These are phyloP conservation scores for Amanita molliuscula DNA, from an alignment of 768 basidiomycete genomes.

Conservation along the genomic window DNA sequence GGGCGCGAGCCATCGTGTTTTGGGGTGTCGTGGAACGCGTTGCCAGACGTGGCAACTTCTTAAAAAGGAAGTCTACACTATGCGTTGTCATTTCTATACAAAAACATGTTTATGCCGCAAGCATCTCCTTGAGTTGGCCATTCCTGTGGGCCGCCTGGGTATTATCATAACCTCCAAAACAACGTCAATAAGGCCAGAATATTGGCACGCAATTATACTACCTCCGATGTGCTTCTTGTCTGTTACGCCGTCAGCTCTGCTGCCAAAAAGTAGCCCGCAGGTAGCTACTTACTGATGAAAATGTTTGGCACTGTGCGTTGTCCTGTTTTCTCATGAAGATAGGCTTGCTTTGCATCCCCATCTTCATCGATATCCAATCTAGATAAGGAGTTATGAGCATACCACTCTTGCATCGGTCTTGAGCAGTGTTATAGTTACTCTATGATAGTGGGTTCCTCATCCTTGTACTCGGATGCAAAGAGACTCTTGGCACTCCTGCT, in stretches of 20 bases:
- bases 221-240: conserved; percentile 48
- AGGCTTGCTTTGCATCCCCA: conserved; percentile 53
- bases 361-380: conserved; percentile 56
- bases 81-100: not conserved
- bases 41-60: no score
- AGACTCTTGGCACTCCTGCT: conserved; percentile 39
- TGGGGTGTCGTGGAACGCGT: no score
- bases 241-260: conserved; percentile 11
- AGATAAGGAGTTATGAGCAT: not conserved
- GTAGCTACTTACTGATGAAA: conserved; percentile 50
- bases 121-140: conserved; percentile 19
- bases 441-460: conserved; percentile 25
- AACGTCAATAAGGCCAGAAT: not conserved
- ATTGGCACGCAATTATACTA: conserved; percentile 11
- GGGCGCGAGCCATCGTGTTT: conserved; percentile 48
- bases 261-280: not conserved
- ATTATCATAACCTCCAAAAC: conserved; percentile 26
- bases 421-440: conserved; percentile 32
- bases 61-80: not conserved
- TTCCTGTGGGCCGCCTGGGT: conserved; percentile 19
- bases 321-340: conserved; percentile 50
- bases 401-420: not conserved
- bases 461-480: conserved; percentile 28
- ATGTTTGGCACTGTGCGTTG: conserved; percentile 71
- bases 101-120: not conserved